phyloP scores from a whole-genome alignment of 202 grass and related monocot genomes.

The Brachypodium distachyon region DNA sequence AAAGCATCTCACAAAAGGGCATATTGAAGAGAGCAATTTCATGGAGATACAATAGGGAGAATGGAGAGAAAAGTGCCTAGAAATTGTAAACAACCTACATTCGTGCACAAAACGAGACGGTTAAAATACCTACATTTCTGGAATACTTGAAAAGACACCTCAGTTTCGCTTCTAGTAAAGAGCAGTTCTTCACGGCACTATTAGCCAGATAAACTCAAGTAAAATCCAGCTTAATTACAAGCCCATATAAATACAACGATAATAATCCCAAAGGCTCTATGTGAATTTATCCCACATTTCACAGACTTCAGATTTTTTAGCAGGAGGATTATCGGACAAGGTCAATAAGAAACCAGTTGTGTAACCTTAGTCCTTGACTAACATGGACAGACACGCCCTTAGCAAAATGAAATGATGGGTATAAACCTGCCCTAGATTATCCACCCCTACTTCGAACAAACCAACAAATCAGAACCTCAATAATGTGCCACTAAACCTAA shows the following conservation, averaged over 20 bases:
- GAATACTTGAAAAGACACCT: not conserved
- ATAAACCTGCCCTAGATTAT: not conserved
- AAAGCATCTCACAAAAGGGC: not conserved
- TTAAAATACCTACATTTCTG: not conserved
- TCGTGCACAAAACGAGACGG: not conserved
- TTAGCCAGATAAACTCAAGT: not conserved
- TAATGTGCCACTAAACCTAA: conserved; percentile 5
- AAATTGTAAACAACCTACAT: no score
- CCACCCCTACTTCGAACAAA: not conserved
- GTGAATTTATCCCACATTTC: not conserved
- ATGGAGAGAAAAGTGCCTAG: no score
- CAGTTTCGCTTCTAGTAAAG: not conserved
- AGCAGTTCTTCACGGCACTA: conserved; percentile 1
- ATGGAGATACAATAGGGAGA: not conserved
- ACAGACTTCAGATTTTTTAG: not conserved
- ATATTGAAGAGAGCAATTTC: not conserved
- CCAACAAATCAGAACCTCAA: not conserved
- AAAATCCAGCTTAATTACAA: not conserved
- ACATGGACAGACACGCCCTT: not conserved
- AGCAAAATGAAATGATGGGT: not conserved
- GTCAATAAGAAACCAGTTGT: not conserved
- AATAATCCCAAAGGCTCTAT: not conserved
- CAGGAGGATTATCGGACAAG: not conserved
- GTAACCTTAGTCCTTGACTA: not conserved
- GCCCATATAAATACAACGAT: not conserved